Evolutionary conservation across 495 filamentous ascomycete species (phyloP).

Genomic region (Lindgomyces ingoldianus): DNA sequence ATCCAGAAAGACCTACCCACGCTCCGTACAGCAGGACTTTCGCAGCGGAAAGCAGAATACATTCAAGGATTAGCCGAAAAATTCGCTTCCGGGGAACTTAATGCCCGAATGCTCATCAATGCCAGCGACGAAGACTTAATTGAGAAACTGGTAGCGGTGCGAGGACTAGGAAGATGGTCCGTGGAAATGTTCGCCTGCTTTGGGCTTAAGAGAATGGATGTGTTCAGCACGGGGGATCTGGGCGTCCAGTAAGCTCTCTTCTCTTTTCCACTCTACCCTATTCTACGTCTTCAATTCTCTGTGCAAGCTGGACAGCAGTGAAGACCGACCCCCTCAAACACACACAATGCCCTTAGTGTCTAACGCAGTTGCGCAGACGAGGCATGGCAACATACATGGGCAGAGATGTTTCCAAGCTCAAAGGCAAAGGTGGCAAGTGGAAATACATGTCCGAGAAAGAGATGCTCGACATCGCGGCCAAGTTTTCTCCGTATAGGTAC

Average conservation of each 20-base stretch:
- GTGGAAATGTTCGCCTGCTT: conserved; percentile 60
- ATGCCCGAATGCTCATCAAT: conserved; percentile 68
- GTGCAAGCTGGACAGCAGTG: neutral
- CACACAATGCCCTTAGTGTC: neutral
- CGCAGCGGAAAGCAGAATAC: conserved; percentile 93
- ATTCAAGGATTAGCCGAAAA: conserved; percentile 80
- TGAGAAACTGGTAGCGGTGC: conserved; percentile 76
- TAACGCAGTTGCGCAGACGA: conserved; percentile 49
- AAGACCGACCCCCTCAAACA: neutral
- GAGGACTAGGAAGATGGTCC: conserved; percentile 86
- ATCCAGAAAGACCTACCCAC: conserved; percentile 53
- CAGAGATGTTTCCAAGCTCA: conserved; percentile 78
- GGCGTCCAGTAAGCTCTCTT: conserved; percentile 71
- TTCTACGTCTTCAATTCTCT: too few species aligned
- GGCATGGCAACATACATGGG: conserved; percentile 90
- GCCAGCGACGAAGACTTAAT: conserved; percentile 86
- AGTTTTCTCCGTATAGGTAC: conserved; percentile 80
- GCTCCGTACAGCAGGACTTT: conserved; percentile 75
- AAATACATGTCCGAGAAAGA: conserved; percentile 87
- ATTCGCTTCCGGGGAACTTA: conserved; percentile 72
- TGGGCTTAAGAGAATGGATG: conserved; percentile 74
- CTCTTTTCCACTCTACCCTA: conserved; percentile 1
- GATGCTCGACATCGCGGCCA: conserved; percentile 79
- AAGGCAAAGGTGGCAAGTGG: conserved; percentile 81
- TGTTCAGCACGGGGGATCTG: conserved; percentile 89